These are phyloP conservation scores for Quambalaria eucalypti DNA, from an alignment of 1,284 basidiomycete genomes.

Conservation along the genomic window DNA sequence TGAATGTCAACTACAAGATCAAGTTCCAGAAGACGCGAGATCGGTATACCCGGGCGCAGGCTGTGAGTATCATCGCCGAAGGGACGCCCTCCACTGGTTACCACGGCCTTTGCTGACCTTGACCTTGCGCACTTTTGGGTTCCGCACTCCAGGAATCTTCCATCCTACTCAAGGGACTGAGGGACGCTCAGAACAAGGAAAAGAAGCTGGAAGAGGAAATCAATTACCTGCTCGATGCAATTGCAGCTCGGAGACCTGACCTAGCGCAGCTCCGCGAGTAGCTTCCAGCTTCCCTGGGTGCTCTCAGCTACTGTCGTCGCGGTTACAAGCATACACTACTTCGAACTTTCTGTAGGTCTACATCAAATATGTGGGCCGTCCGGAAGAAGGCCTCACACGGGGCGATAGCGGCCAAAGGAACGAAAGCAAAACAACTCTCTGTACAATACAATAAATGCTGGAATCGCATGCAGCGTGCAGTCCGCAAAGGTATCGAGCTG, in stretches of 20 bases:
- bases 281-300: too few species aligned
- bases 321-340: too few species aligned
- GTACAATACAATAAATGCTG: too few species aligned
- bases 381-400: too few species aligned
- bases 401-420: too few species aligned
- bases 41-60: background rate
- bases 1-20: background rate
- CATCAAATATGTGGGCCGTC: too few species aligned
- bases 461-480: too few species aligned
- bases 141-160: background rate
- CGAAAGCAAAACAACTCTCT: too few species aligned
- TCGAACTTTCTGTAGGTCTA: too few species aligned
- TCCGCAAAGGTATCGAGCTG: too few species aligned
- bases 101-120: background rate
- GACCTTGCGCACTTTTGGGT: too few species aligned
- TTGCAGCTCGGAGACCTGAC: background rate
- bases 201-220: background rate
- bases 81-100: background rate
- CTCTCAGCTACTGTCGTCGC: too few species aligned
- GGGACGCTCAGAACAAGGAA: background rate
- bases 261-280: background rate
- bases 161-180: background rate
- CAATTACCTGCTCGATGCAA: background rate
- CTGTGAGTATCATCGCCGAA: background rate
- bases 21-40: background rate